Base-by-base conservation (phyloP, 2,329 filamentous ascomycete genomes). In the Pseudocercospora vitis region DNA sequence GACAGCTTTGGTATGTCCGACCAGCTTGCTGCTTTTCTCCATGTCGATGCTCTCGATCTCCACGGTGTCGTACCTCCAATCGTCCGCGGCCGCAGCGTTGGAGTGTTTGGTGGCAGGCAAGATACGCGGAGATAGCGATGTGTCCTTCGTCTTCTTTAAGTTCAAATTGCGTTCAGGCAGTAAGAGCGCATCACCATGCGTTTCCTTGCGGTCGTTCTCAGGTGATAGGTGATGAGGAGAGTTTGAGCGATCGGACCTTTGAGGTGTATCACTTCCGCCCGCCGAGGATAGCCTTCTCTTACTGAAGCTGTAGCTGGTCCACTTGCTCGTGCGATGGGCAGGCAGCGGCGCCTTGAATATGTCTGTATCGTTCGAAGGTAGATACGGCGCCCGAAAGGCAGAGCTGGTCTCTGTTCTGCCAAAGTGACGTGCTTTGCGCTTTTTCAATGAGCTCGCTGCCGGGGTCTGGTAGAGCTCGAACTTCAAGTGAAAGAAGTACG, bases 21-120 rank as follows among this genome's bases (percentile, higher is more conserved):
- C 65, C n/a, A 62, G 52, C 45, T 67, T 64, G 23, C 12, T 45
- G 66, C 61, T 57, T 19, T 63, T 54, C 64, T 77, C 76, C 78
- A 91, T 85, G 70, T 95, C 88, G 70, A 96, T 84, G 65, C 88
- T 89, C 70, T 92, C 85, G 35, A 96, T 83, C 50, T 80, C 82
- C 48, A 97, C 80, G n/a, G 77, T 78, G 39, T 87, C 88, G 69
- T 95, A 90, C 49, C 94, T 81, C 86, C 89, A 92, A 71, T 97
- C 92, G 50, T 72, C 75, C 3, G 73, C 72, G 2, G 82, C 82
- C 37, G 73, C 77, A 55, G 73, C 35, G 77, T 78, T 62, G 68
- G 75, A 48, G 69, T 78, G 60, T 69, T 62, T 67, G 29, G 58
- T 55, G 56, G 65, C 26, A 56, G 69, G 31, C 3, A 62, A 52